Evolutionary conservation across 768 basidiomycete genomes (phyloP).

Genomic region (Russula olivacea): DNA sequence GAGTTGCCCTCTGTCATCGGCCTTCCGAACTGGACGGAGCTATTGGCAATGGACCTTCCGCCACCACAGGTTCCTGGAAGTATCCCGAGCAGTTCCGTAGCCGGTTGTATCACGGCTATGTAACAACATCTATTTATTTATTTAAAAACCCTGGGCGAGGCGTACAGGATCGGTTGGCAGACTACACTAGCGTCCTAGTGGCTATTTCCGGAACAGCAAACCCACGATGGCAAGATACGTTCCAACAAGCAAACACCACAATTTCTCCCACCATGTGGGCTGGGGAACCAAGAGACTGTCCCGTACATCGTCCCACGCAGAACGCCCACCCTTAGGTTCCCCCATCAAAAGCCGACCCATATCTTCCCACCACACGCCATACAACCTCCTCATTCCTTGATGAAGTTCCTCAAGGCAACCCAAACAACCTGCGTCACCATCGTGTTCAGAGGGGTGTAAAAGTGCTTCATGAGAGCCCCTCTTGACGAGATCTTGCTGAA

Average conservation of each 20-base stretch:
- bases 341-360: slow-evolving; percentile 19
- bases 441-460: not conserved
- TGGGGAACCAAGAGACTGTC: not conserved
- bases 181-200: not conserved
- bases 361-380: slow-evolving; percentile 21
- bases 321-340: not conserved
- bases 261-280: not conserved
- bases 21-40: slow-evolving; percentile 44
- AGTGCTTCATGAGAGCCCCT: not conserved
- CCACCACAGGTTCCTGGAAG: slow-evolving; percentile 3
- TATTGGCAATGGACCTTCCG: slow-evolving; percentile 33
- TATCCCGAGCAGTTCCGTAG: not conserved
- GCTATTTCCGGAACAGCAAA: not conserved
- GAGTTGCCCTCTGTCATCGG: slow-evolving; percentile 42
- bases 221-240: not conserved
- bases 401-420: slow-evolving; percentile 18
- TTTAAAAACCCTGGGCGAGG: not conserved
- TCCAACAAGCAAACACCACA: not conserved
- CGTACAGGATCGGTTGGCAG: not conserved
- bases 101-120: not conserved
- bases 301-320: slow-evolving; percentile 16
- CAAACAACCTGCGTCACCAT: slow-evolving; percentile 2
- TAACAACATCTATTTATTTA: slow-evolving; percentile 2
- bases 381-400: slow-evolving; percentile 18
- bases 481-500: not conserved